Base-by-base conservation (phyloP, 2,329 filamentous ascomycete genomes). In the Tolypocladium album region DNA sequence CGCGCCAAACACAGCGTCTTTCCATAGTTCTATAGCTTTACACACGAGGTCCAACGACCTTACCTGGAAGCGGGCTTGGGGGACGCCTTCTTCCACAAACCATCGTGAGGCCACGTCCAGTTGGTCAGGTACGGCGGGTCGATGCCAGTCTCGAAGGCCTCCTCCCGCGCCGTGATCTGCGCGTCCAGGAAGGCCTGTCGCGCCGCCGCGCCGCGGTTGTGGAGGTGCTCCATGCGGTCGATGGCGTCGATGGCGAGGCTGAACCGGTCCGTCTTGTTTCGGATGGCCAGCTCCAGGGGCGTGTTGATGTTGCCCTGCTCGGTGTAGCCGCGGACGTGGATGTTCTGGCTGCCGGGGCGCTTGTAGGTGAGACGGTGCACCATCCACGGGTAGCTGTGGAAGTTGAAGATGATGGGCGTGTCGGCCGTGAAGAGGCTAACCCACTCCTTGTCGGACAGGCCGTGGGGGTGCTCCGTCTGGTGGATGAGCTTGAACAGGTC, bases 241-340 rank as follows among this genome's bases (percentile, higher is more conserved):
- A 92, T 88, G 17, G 88, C 89, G 67, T 88, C 84, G 62, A 92
- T 90, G 12, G 89, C 88, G 43, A 92, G 75, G 65, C 85, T 89
- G 75, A 88, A 92, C 36, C 89, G 81, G 74, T 92, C 89, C 0
- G 88, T 89, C 67, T 87, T 80, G 74, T 92, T 92, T 61, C 88
- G 81, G 69, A 92, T 89, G 36, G 88, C 88, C 64, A 92, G 76
- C 74, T 91, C 88, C 24, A 92, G 83, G 1, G 88, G 89, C 0
- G 89, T 92, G 70, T 92, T 88, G 66, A 92, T 92, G 71, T 92
- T 92, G 55, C 89, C 89, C 80, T 92, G 92, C 77, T 92, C 88
- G 68, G 82, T 86, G 78, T 92, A 92, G 1, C 89, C 89, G 39
- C 86, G 80, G n/a, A 92, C 89, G 67, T 89, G 85, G 63, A 92